Evolutionary conservation across 495 filamentous ascomycete species (phyloP).

Genomic region (Xylaria nigripes): DNA sequence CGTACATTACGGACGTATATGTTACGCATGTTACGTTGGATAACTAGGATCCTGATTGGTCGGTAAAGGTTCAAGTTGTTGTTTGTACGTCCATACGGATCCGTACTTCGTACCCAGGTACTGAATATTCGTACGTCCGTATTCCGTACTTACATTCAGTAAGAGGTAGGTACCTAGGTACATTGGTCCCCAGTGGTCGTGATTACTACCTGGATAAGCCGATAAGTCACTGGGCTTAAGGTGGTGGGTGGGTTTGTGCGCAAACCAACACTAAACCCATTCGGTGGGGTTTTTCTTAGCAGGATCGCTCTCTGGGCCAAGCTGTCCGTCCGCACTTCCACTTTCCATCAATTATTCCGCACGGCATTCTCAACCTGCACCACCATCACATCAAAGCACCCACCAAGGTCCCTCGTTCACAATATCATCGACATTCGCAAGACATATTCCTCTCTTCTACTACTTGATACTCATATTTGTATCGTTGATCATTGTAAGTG

Average conservation of each 20-base stretch:
- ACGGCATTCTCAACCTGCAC: conserved; percentile 30
- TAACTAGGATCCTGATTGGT: too few species aligned
- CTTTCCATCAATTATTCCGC: conserved; percentile 25
- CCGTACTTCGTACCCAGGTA: too few species aligned
- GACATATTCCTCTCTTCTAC: conserved; percentile 12
- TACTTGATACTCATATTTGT: conserved; percentile 9
- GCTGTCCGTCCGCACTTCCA: conserved; percentile 13
- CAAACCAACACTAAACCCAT: conserved; percentile 4
- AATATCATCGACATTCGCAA: conserved; percentile 18
- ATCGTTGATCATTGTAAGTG: conserved; percentile 29
- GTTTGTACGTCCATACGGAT: too few species aligned
- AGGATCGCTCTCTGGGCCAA: conserved; percentile 8
- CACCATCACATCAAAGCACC: conserved; percentile 26
- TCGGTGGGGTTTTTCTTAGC: neutral
- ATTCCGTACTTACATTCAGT: neutral
- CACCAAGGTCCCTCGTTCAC: conserved; percentile 21
- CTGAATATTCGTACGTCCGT: too few species aligned
- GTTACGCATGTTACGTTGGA: too few species aligned
- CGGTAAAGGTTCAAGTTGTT: too few species aligned
- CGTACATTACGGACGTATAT: too few species aligned
- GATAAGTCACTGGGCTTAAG: neutral
- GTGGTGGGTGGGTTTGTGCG: neutral
- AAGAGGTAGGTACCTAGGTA: neutral
- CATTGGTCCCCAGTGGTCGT: neutral
- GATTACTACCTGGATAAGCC: neutral